Evolutionary conservation across 1,139 yeast genomes (phyloP).

Genomic region (Candida tropicalis): DNA sequence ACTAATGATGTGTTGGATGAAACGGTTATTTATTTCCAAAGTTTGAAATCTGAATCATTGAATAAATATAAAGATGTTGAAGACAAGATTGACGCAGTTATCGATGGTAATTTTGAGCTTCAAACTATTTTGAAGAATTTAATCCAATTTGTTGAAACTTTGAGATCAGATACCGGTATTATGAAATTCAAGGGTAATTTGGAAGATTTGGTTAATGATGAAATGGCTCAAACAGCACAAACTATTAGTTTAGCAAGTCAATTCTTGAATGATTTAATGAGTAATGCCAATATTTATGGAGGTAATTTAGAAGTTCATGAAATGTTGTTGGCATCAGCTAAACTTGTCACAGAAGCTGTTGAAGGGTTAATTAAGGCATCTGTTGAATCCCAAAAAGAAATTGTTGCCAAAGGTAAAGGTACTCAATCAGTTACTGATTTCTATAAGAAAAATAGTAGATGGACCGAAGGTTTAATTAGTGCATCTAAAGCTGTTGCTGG

Average conservation of each 20-base stretch:
- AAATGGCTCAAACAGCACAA: conserved; percentile 71
- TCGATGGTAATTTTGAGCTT: conserved; percentile 72
- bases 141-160: conserved; percentile 55
- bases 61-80: conserved; percentile 55
- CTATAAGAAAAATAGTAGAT: conserved; percentile 84
- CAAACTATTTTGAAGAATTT: conserved; percentile 71
- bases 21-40: conserved; percentile 63
- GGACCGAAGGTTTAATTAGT: conserved; percentile 94
- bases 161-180: conserved; percentile 47
- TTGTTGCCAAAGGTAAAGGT: conserved; percentile 74
- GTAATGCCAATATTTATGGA: conserved; percentile 57
- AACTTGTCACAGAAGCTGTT: conserved; percentile 80
- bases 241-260: conserved; percentile 69
- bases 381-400: conserved; percentile 80
- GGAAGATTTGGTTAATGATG: conserved; percentile 70
- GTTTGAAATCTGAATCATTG: conserved; percentile 57
- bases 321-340: conserved; percentile 76
- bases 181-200: conserved; percentile 53
- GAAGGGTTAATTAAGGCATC: conserved; percentile 74
- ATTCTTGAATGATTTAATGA: conserved; percentile 57
- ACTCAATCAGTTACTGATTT: conserved; percentile 69
- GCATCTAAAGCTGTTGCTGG: conserved; percentile 91
- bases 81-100: conserved; percentile 75
- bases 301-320: conserved; percentile 74
- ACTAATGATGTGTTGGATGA: conserved; percentile 63